These are phyloP conservation scores for Backusella tarrabulga DNA, from an alignment of 192 early-diverging fungal species.

Conservation along the genomic window DNA sequence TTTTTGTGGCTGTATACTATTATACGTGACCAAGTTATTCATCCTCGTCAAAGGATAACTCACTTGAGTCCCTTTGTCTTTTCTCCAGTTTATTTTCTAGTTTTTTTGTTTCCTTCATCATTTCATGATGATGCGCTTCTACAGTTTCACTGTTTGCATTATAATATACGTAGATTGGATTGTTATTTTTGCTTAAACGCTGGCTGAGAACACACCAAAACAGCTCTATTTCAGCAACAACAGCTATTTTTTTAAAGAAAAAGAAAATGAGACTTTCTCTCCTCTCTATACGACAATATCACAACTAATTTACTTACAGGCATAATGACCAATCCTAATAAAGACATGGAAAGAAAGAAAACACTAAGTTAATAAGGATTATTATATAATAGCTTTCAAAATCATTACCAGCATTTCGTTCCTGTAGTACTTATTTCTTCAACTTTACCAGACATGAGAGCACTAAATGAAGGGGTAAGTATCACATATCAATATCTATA, in stretches of 20 bases:
- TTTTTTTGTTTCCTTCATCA: background rate
- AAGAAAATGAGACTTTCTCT: background rate
- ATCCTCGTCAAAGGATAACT: background rate
- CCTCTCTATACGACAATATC: background rate
- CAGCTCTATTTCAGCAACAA: background rate
- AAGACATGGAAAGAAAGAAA: background rate
- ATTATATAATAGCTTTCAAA: background rate
- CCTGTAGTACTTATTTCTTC: background rate
- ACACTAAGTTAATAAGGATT: background rate
- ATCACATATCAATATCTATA: background rate
- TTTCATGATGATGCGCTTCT: background rate
- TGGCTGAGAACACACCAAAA: background rate
- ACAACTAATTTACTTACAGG: background rate
- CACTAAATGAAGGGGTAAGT: background rate
- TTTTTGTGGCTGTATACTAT: background rate
- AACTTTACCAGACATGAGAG: background rate
- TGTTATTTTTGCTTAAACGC: background rate
- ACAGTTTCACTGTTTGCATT: background rate
- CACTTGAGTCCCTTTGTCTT: background rate
- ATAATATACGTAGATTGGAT: background rate
- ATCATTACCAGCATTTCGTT: background rate
- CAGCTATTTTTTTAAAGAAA: background rate
- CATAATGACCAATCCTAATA: background rate
- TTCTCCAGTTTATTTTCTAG: background rate
- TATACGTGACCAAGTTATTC: background rate